Conservation (phyloP, 2,329 filamentous ascomycete species). For the Penicillium italicum region DNA sequence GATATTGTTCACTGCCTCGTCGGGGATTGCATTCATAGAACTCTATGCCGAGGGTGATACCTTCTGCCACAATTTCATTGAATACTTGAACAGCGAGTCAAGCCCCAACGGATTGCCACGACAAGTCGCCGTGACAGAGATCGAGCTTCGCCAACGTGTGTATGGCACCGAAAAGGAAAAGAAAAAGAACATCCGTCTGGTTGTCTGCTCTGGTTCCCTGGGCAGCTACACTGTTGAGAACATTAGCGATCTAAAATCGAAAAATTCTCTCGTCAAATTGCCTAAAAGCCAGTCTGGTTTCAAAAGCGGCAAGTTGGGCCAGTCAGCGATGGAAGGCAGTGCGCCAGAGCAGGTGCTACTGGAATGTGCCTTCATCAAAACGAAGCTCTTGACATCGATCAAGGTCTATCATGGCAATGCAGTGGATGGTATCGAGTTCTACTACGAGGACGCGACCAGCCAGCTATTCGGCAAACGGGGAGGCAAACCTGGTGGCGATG, state of each 20-base stretch:
- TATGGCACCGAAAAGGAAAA: constrained; percentile 67
- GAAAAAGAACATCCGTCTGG: constrained; percentile 62
- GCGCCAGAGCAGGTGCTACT: constrained; percentile 70
- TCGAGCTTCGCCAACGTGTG: constrained; percentile 66
- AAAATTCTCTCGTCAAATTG: constrained; percentile 69
- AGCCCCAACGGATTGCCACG: constrained; percentile 60
- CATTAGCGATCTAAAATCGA: constrained; percentile 66
- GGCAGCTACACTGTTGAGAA: constrained; percentile 75
- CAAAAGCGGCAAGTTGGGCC: constrained; percentile 69
- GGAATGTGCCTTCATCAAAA: constrained; percentile 63
- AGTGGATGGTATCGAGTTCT: constrained; percentile 84
- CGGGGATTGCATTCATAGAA: constrained; percentile 82
- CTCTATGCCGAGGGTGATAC: constrained; percentile 77
- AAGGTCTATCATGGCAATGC: constrained; percentile 72
- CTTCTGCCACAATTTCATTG: constrained; percentile 74
- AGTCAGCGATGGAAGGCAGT: constrained; percentile 67
- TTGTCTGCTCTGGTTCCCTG: constrained; percentile 72
- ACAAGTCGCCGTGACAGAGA: constrained; percentile 71
- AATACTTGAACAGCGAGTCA: constrained; percentile 63
- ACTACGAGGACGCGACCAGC: constrained; percentile 79
- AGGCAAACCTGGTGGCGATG: constrained; percentile 65
- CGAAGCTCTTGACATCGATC: constrained; percentile 70
- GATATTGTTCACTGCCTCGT: constrained; percentile 71
- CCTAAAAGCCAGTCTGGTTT: constrained; percentile 72
- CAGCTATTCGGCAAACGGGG: constrained; percentile 84